Evolutionary conservation across 352 stramenopile genomes (phyloP).

Genomic region (Globisporangium viniferum): DNA sequence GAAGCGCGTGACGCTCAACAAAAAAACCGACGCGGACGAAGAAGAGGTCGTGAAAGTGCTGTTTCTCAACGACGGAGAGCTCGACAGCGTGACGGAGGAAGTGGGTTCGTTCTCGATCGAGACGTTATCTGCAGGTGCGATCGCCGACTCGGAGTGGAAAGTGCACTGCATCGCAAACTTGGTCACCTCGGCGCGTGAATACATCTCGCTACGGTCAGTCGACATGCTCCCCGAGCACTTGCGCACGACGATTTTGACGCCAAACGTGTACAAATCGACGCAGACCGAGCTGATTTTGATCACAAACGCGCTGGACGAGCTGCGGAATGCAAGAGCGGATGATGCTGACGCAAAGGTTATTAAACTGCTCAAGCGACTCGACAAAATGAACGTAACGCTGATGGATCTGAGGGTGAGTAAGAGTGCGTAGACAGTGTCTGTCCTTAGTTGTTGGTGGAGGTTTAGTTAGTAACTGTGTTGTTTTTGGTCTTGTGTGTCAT

Average conservation of each 20-base stretch:
- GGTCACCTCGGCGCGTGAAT: constrained; percentile 77
- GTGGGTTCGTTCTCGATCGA: constrained; percentile 64
- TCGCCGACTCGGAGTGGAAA: constrained; percentile 75
- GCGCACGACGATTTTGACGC: constrained; percentile 72
- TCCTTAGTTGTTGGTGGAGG: background rate
- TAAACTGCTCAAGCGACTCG: constrained; percentile 62
- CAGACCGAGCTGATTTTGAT: constrained; percentile 73
- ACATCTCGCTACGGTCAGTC: constrained; percentile 77
- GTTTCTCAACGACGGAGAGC: constrained; percentile 79
- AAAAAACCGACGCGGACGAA: constrained; percentile 41
- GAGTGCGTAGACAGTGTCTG: background rate
- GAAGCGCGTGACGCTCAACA: constrained; percentile 36
- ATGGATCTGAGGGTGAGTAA: constrained; percentile 69
- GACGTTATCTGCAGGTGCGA: constrained; percentile 54
- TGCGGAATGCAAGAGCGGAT: constrained; percentile 32
- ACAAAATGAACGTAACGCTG: constrained; percentile 71
- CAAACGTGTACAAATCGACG: constrained; percentile 75
- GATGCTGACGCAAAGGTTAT: constrained; percentile 39
- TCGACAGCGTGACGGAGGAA: constrained; percentile 63
- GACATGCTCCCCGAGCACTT: constrained; percentile 83
- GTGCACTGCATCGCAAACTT: constrained; percentile 75
- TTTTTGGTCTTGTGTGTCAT: constrained; percentile 3
- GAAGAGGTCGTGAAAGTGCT: constrained; percentile 70
- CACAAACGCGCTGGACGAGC: constrained; percentile 54
- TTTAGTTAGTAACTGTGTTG: constrained; percentile 11